phyloP scores from a whole-genome alignment of 2,329 filamentous ascomycete genomes.

The Thielaviopsis populi region DNA sequence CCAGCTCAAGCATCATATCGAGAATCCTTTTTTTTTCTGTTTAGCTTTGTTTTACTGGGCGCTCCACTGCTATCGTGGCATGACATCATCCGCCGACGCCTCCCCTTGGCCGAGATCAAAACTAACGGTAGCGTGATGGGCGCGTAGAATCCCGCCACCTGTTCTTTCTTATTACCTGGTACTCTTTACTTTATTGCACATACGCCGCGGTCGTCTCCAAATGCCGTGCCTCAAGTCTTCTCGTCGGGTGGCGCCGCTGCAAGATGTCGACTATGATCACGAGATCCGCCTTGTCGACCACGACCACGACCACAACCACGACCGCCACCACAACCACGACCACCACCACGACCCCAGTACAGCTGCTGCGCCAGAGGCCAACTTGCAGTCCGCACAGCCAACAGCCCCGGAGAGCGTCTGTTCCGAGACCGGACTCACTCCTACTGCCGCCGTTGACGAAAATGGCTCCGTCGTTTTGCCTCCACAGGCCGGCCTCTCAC shows the following conservation, averaged over 20 bases:
- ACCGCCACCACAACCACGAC: constrained; percentile 43
- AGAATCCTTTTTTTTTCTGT: background rate
- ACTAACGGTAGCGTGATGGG: background rate
- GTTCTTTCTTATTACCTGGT: background rate
- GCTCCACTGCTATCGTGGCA: background rate
- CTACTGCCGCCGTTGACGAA: background rate
- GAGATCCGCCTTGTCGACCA: constrained; percentile 55
- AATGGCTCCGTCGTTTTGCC: background rate
- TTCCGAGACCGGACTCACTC: background rate
- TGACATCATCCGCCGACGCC: constrained; percentile 12
- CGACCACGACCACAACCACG: constrained; percentile 22
- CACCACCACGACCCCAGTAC: constrained; percentile 9
- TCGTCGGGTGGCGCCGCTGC: constrained; percentile 39
- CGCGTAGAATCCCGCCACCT: background rate
- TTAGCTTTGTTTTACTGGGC: background rate
- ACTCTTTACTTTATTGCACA: background rate
- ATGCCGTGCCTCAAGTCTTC: constrained; percentile 25
- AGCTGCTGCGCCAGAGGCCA: too few species aligned
- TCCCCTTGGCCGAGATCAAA: background rate
- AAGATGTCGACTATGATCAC: constrained; percentile 52
- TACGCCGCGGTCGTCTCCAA: background rate
- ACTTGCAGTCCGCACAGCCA: background rate
- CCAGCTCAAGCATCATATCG: background rate
- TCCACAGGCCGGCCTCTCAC: background rate
- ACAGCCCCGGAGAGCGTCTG: background rate